phyloP scores from a whole-genome alignment of 164 flowering plant genomes.

The Macadamia integrifolia region DNA sequence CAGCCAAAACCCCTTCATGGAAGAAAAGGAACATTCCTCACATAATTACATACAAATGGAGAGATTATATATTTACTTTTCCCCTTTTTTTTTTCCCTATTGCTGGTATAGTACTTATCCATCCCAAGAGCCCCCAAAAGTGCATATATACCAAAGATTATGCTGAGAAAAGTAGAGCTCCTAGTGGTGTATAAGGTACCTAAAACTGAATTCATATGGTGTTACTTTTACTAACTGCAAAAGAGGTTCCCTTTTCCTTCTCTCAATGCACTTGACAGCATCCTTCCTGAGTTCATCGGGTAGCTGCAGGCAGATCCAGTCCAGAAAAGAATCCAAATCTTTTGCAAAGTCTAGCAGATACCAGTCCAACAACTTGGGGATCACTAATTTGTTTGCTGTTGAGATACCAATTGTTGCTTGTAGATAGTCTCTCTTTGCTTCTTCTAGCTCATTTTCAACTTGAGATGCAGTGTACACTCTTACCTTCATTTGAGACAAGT shows the following conservation, averaged over 20 bases:
- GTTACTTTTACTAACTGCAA: slow-evolving; percentile 47
- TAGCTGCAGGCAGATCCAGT: slow-evolving; percentile 87
- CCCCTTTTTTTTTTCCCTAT: slow-evolving; percentile 14
- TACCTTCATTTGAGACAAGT: slow-evolving; percentile 40
- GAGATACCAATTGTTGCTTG: slow-evolving; percentile 80
- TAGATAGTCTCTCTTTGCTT: slow-evolving; percentile 71
- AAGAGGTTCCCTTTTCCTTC: slow-evolving; percentile 38
- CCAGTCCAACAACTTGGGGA: slow-evolving; percentile 88
- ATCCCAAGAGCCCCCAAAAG: slow-evolving; percentile 11
- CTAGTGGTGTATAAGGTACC: slow-evolving; percentile 62
- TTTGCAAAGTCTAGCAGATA: slow-evolving; percentile 87
- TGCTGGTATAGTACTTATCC: neutral
- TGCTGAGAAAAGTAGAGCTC: slow-evolving; percentile 7
- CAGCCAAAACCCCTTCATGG: slow-evolving; percentile 11
- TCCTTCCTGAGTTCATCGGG: slow-evolving; percentile 57
- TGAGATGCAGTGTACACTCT: slow-evolving; percentile 70
- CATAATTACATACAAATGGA: slow-evolving; percentile 23
- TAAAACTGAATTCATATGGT: slow-evolving; percentile 81
- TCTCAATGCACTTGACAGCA: slow-evolving; percentile 65
- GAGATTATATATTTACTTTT: slow-evolving; percentile 5
- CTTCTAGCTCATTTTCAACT: slow-evolving; percentile 71
- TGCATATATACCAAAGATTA: neutral
- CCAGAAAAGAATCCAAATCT: slow-evolving; percentile 77
- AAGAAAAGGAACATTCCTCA: slow-evolving; percentile 6
- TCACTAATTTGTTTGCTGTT: slow-evolving; percentile 30